A percentile compares a stretch with the other conserved stretches of the same genome.
phyloP scores from a whole-genome alignment of 805 yeast species.

The Saccharomycopsis sp. region DNA sequence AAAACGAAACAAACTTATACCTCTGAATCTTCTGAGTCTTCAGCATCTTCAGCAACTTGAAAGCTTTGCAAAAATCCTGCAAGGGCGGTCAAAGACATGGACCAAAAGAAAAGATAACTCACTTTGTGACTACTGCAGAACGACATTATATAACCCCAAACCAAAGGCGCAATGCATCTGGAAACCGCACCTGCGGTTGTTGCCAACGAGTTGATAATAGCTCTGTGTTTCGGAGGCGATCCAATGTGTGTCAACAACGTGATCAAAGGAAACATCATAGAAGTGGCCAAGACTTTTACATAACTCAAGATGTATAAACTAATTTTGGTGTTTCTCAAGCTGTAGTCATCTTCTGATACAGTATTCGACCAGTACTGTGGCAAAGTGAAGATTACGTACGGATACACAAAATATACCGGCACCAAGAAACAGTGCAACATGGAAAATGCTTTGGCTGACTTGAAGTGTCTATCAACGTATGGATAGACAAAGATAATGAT shows the following conservation, averaged over 20 bases:
- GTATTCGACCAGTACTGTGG: conserved; percentile 27
- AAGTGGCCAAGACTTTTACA: conserved; percentile 34
- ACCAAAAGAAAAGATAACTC: conserved; percentile 31
- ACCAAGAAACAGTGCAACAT: conserved; percentile 37
- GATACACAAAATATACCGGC: conserved; percentile 38
- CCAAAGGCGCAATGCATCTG: conserved; percentile 48
- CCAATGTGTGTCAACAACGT: conserved; percentile 48
- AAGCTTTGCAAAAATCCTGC: conserved; percentile 18
- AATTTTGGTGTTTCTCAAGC: conserved; percentile 1
- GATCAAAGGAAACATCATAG: conserved; percentile 48
- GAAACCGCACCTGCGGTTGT: conserved; percentile 49
- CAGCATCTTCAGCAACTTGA: conserved; percentile 23
- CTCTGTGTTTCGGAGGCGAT: conserved; percentile 47
- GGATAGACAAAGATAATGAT: conserved; percentile 47
- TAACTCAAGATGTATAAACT: conserved; percentile 29
- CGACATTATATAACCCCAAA: conserved; percentile 45
- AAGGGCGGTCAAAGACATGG: conserved; percentile 15
- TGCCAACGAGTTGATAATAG: conserved; percentile 52
- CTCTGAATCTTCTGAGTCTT: conserved; percentile 15
- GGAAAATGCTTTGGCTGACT: conserved; percentile 40
- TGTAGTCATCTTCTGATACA: conserved; percentile 22
- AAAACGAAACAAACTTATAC: neutral
- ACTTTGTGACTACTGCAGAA: conserved; percentile 28
- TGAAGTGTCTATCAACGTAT: conserved; percentile 40
- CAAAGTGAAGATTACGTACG: conserved; percentile 41